These are phyloP conservation scores for Staphylotrichum longicolle DNA, from an alignment of 495 filamentous ascomycete species.

Conservation along the genomic window DNA sequence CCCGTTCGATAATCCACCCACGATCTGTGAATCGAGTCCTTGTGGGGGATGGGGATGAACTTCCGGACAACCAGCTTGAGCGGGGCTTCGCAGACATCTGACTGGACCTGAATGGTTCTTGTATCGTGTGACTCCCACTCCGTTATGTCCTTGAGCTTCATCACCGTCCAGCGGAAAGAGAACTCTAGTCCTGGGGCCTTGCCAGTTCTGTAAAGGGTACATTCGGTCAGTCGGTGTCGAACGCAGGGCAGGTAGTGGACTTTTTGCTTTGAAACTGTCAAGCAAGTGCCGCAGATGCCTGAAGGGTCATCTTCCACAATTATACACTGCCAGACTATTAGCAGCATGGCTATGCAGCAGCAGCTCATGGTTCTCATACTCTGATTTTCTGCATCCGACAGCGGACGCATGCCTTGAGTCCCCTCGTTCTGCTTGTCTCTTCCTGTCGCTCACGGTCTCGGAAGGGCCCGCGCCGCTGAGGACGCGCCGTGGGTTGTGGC, in stretches of 20 bases:
- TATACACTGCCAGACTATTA: constrained; percentile 13
- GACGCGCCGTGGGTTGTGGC: background rate
- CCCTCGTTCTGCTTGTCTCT: constrained; percentile 23
- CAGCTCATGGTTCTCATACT: constrained; percentile 6
- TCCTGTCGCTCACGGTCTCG: constrained; percentile 12
- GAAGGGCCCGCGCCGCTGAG: constrained; percentile 12
- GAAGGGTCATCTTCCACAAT: constrained; percentile 19
- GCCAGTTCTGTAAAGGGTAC: constrained; percentile 21
- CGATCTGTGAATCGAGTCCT: constrained; percentile 22
- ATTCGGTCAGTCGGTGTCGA: constrained; percentile 25
- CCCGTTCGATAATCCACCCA: constrained; percentile 26
- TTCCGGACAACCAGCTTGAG: constrained; percentile 24
- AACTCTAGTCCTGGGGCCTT: constrained; percentile 25
- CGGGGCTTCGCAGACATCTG: constrained; percentile 24
- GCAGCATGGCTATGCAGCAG: too few relatives aligned
- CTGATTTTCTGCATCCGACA: constrained; percentile 30
- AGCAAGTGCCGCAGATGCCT: constrained; percentile 27
- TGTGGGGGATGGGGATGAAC: constrained; percentile 22
- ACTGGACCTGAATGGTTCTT: constrained; percentile 22
- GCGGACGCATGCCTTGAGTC: constrained; percentile 23
- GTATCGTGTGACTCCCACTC: constrained; percentile 20
- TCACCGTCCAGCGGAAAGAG: constrained; percentile 26
- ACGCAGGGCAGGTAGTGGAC: constrained; percentile 26
- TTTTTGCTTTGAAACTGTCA: constrained; percentile 16
- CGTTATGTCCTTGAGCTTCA: constrained; percentile 27